Percentiles rank a stretch among this genome's conserved stretches.
phyloP scores from a whole-genome alignment of 352 stramenopile species.

The Globisporangium emineosum region DNA sequence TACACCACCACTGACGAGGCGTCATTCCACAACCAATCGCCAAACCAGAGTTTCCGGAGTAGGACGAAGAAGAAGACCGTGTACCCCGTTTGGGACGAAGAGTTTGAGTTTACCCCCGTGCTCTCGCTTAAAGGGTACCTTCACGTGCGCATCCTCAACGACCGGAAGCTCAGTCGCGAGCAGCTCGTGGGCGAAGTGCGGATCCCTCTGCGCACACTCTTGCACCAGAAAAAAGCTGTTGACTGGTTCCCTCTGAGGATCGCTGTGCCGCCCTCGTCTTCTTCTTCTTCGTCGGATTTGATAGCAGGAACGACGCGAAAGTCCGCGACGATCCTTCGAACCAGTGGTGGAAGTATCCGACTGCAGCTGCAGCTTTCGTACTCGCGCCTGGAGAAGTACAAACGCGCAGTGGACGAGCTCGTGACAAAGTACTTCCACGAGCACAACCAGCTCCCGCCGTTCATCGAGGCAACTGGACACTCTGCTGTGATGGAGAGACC shows the following conservation, averaged over 20 bases:
- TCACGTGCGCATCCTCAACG: constrained; percentile 62
- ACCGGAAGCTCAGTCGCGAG: constrained; percentile 61
- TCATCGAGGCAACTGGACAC: constrained; percentile 38
- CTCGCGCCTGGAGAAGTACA: constrained; percentile 56
- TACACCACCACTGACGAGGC: neutral
- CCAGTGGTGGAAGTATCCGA: constrained; percentile 40
- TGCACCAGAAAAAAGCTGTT: constrained; percentile 62
- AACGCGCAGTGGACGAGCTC: constrained; percentile 57
- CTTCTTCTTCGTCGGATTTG: neutral
- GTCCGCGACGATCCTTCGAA: constrained; percentile 15
- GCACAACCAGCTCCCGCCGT: constrained; percentile 49
- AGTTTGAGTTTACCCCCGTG: constrained; percentile 62
- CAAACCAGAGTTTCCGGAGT: constrained; percentile 40
- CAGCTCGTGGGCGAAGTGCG: constrained; percentile 65
- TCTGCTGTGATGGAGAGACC: constrained; percentile 3
- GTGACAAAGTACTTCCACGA: constrained; percentile 54
- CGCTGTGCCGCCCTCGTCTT: constrained; percentile 16
- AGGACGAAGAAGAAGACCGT: constrained; percentile 70
- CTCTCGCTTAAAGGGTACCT: constrained; percentile 67
- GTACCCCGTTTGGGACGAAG: constrained; percentile 79
- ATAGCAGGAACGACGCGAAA: constrained; percentile 14
- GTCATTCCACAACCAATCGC: neutral
- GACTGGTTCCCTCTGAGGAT: constrained; percentile 58
- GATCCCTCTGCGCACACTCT: constrained; percentile 53
- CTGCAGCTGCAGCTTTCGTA: constrained; percentile 65